Evolutionary conservation across 2,329 filamentous ascomycete species (phyloP).

Genomic region (Xylaria sp.): DNA sequence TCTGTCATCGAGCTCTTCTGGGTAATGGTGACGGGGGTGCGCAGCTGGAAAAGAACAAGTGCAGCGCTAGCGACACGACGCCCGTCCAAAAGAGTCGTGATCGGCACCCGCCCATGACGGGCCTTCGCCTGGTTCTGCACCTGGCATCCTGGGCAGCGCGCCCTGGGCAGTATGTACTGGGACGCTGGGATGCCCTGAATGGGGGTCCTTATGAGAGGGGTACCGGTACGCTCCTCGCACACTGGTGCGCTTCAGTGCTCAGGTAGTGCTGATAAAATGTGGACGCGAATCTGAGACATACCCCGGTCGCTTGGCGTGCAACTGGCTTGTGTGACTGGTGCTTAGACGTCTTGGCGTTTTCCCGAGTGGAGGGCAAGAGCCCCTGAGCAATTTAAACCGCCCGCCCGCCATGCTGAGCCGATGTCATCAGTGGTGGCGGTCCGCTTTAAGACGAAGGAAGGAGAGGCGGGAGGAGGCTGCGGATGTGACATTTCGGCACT

Average conservation of each 20-base stretch:
- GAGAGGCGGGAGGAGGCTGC: conserved; percentile 31
- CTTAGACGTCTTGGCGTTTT: conserved; percentile 33
- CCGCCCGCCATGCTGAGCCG: conserved; percentile 35
- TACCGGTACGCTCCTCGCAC: conserved; percentile 40
- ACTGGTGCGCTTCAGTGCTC: neutral
- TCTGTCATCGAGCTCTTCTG: conserved; percentile 20
- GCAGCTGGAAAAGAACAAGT: conserved; percentile 33
- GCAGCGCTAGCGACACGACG: conserved; percentile 43
- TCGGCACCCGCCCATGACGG: conserved; percentile 44
- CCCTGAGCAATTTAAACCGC: conserved; percentile 47
- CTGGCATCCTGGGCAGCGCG: conserved; percentile 1
- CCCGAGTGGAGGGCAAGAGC: conserved; percentile 42
- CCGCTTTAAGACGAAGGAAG: conserved; percentile 17
- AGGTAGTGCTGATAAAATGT: conserved; percentile 16
- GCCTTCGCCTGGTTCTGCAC: conserved; percentile 39
- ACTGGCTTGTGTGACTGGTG: conserved; percentile 39
- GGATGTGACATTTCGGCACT: conserved; percentile 38
- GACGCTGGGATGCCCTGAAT: conserved; percentile 37
- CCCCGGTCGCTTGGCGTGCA: conserved; percentile 47
- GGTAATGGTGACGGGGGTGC: conserved; percentile 27
- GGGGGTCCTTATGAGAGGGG: conserved; percentile 36
- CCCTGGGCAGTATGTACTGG: neutral
- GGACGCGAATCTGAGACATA: conserved; percentile 49
- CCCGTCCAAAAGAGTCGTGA: conserved; percentile 31
- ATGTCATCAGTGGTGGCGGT: conserved; percentile 34